phyloP scores from a whole-genome alignment of 192 early-diverging fungal species.

The Piromyces sp. region DNA sequence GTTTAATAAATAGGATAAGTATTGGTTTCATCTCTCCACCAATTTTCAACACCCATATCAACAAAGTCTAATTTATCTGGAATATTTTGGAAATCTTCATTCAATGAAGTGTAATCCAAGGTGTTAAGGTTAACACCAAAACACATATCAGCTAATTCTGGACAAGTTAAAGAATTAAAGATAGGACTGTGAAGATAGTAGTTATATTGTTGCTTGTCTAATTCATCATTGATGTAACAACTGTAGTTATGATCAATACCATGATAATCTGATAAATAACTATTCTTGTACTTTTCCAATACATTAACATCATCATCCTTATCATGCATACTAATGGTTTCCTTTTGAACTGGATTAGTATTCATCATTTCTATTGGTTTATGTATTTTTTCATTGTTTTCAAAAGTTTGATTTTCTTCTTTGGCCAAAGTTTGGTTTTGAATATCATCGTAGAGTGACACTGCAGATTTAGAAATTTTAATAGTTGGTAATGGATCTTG shows the following conservation, averaged over 20 bases:
- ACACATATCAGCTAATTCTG: neutral
- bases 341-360: neutral
- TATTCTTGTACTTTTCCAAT: neutral
- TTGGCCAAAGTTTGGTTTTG: neutral
- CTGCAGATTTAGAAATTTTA: neutral
- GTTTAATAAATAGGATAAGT: neutral
- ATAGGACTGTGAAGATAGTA: neutral
- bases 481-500: neutral
- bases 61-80: neutral
- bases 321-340: neutral
- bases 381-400: neutral
- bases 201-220: neutral
- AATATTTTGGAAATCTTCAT: neutral
- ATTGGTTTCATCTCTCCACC: neutral
- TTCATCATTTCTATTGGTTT: neutral
- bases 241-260: neutral
- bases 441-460: neutral
- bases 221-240: neutral
- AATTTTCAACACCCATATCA: neutral
- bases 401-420: no score
- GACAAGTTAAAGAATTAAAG: neutral
- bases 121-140: neutral
- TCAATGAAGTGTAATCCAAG: neutral
- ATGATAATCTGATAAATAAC: neutral
- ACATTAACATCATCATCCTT: neutral